A percentile compares a stretch with the other conserved stretches of the same genome.
These are phyloP conservation scores for Colletotrichum magnum DNA, from an alignment of 2,329 filamentous ascomycete genomes.

Conservation along the genomic window DNA sequence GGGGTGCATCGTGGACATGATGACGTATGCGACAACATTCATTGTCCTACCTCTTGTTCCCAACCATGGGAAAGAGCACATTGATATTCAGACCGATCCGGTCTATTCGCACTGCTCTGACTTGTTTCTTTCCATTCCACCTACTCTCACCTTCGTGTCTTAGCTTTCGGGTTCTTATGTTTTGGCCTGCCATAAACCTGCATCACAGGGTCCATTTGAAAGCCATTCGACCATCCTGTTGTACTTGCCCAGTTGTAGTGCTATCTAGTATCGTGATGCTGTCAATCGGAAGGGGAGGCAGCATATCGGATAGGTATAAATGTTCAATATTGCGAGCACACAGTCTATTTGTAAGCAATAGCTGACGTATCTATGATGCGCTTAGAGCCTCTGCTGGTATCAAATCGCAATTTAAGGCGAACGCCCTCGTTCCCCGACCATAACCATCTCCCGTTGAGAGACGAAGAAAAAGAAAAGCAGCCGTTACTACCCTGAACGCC, in stretches of 20 bases:
- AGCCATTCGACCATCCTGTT: too few species aligned
- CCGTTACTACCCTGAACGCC: slow-evolving; percentile 33
- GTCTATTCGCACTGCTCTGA: not conserved
- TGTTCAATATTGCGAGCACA: not conserved
- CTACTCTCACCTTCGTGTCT: too few species aligned
- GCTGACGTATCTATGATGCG: slow-evolving; percentile 18
- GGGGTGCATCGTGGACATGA: not conserved
- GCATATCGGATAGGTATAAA: not conserved
- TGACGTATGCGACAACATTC: slow-evolving; percentile 20
- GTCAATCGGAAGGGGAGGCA: too few species aligned
- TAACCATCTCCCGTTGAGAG: slow-evolving; percentile 15
- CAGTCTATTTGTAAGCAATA: slow-evolving; percentile 28
- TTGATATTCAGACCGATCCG: too few species aligned
- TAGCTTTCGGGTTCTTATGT: too few species aligned
- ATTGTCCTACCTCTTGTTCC: too few species aligned
- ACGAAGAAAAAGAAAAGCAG: slow-evolving; percentile 3
- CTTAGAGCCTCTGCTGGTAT: slow-evolving; percentile 35
- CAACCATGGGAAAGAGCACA: too few species aligned
- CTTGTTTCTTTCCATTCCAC: too few species aligned
- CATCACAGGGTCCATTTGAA: too few species aligned
- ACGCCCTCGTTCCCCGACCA: slow-evolving; percentile 30
- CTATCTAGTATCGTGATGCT: too few species aligned
- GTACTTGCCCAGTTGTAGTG: too few species aligned
- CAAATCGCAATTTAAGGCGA: slow-evolving; percentile 35
- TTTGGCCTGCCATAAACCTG: too few species aligned